These are phyloP conservation scores for Tremella mesenterica DNA, from an alignment of 768 basidiomycete species.

Conservation along the genomic window DNA sequence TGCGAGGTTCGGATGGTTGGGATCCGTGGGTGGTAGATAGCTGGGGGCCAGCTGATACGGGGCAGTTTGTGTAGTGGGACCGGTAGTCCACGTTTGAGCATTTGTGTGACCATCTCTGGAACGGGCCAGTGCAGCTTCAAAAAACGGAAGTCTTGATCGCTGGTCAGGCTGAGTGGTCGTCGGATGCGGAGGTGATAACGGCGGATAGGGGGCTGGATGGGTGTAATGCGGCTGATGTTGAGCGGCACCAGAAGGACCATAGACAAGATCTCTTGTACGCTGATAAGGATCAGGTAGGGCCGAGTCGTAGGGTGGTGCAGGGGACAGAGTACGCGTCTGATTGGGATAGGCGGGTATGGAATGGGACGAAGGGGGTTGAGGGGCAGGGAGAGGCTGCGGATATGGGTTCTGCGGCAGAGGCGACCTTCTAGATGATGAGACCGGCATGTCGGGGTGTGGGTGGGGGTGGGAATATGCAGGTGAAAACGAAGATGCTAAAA, in stretches of 20 bases:
- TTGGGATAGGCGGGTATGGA: too few species aligned
- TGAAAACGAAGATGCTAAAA: too few species aligned
- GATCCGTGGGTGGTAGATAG: constrained; percentile 25
- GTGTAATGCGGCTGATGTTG: background rate
- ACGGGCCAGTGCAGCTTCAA: constrained; percentile 31
- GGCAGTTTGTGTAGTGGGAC: background rate
- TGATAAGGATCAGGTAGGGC: constrained; percentile 4
- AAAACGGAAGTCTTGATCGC: constrained; percentile 17
- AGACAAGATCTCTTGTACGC: constrained; percentile 3
- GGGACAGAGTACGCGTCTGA: constrained; percentile 8
- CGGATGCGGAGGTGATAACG: background rate
- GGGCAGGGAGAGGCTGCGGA: too few species aligned
- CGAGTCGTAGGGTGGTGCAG: constrained; percentile 15
- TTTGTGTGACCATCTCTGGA: constrained; percentile 8
- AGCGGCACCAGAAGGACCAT: constrained; percentile 4
- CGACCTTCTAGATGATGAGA: background rate
- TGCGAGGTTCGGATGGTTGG: constrained; percentile 32
- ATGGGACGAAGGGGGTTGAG: too few species aligned
- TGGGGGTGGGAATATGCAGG: too few species aligned
- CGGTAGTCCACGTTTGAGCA: too few species aligned
- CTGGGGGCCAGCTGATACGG: constrained; percentile 15
- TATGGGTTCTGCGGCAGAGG: too few species aligned
- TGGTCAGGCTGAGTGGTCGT: background rate
- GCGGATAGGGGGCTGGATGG: background rate
- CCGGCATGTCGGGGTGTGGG: background rate